A percentile compares a stretch with the other conserved stretches of the same genome.
phyloP scores from a whole-genome alignment of 108 stramenopile genomes.

The Cyclotella sp. region DNA sequence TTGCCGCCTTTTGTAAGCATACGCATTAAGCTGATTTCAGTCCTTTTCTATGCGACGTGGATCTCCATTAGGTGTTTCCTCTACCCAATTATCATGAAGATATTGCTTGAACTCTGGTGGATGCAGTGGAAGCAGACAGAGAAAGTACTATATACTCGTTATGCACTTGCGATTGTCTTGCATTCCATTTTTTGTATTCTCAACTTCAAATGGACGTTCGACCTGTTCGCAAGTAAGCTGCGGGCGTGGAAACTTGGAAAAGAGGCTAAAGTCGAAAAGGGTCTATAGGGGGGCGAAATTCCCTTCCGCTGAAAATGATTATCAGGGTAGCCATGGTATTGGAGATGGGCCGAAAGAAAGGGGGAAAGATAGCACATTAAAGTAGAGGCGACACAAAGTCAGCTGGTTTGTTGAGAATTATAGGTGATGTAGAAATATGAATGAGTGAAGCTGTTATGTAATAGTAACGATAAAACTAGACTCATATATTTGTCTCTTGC shows the following conservation, averaged over 20 bases:
- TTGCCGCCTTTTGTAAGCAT: slow-evolving; percentile 68
- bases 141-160: slow-evolving; percentile 21
- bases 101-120: slow-evolving; percentile 49
- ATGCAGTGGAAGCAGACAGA: slow-evolving; percentile 29
- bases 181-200: slow-evolving; percentile 73
- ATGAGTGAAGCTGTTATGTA: too few relatives aligned
- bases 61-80: slow-evolving; percentile 69
- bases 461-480: too few relatives aligned
- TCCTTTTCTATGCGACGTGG: slow-evolving; percentile 82
- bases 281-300: slow-evolving; percentile 15
- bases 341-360: not conserved
- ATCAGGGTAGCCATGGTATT: not conserved
- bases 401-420: too few relatives aligned
- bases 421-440: too few relatives aligned
- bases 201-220: slow-evolving; percentile 89
- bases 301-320: not conserved
- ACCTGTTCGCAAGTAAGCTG: slow-evolving; percentile 75
- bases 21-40: slow-evolving; percentile 82
- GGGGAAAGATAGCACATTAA: not conserved
- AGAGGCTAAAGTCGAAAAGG: slow-evolving; percentile 48
- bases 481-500: too few relatives aligned
- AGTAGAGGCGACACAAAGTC: not conserved
- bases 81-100: slow-evolving; percentile 58
- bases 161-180: slow-evolving; percentile 57
- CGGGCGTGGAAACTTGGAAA: slow-evolving; percentile 44